Evolutionary conservation across 768 basidiomycete genomes (phyloP).

Genomic region (Suillus occidentalis): DNA sequence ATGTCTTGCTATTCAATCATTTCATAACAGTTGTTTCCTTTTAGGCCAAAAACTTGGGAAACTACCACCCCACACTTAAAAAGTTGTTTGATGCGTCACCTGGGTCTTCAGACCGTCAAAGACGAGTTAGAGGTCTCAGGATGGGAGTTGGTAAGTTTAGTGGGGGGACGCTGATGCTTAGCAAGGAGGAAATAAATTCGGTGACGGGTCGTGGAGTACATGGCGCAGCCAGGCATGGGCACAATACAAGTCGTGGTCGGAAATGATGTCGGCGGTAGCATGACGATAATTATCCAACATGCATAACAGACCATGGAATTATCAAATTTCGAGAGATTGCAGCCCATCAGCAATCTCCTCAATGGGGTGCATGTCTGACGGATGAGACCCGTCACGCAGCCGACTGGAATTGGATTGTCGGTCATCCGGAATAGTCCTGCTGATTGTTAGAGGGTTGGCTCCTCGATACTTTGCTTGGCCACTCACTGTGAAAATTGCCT

Average conservation of each 20-base stretch:
- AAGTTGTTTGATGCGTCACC: conserved; percentile 52
- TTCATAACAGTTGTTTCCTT: conserved; percentile 12
- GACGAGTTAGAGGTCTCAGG: conserved; percentile 62
- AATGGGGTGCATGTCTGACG: conserved; percentile 14
- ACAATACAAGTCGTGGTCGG: conserved; percentile 3
- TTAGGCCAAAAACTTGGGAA: conserved; percentile 82
- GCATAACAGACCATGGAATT: background rate
- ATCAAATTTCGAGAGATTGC: conserved; percentile 25
- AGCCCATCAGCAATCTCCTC: conserved; percentile 25
- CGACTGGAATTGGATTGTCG: conserved; percentile 22
- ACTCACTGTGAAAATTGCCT: conserved; percentile 23
- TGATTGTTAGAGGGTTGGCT: background rate
- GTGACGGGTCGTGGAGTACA: conserved; percentile 27
- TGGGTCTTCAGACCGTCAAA: conserved; percentile 33
- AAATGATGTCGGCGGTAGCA: conserved; percentile 9
- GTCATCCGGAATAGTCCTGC: conserved; percentile 26
- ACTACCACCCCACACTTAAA: conserved; percentile 81
- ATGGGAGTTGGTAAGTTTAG: conserved; percentile 82
- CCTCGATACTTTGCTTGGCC: background rate
- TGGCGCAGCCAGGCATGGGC: conserved; percentile 2
- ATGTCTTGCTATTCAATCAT: background rate
- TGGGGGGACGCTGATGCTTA: conserved; percentile 67
- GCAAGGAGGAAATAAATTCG: conserved; percentile 54
- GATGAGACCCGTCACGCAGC: conserved; percentile 18
- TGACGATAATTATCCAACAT: background rate